Evolutionary conservation across 345 rosid genomes (phyloP), one percentile per base, ranked within the genome.

Genomic region (Camelina laxa): DNA sequence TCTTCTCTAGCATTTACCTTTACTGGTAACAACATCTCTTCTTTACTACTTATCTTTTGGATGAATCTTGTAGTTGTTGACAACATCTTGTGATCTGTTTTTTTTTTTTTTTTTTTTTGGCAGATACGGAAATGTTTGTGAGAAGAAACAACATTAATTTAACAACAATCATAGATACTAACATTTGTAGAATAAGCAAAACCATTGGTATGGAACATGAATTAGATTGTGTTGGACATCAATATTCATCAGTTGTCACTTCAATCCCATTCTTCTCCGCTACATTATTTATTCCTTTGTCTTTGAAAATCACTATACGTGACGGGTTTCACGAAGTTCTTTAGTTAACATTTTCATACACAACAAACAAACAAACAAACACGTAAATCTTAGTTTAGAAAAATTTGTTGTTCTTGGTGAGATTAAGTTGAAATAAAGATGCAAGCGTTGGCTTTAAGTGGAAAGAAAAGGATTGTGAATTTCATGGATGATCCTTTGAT

Each of bases 281-380:
- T 62, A 82, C 86, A 59, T 84, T 84, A 70, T 87, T 84, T 76
- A 88, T 90, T 88, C 87, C 91, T 75, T 85, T 93, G 85, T 85
- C 94, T 77, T 72, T 85, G 81, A 89, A 87, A 85, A 89, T 95
- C 67, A 88, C 91, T 73, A 90, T 88, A 82, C 88, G 91, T 72
- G 93, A 92, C 76, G 92, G 90, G 27, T 92, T 77, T 71, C 98
- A 83, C 54, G 94, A 92, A 70, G 82, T 84, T 86, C 82, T 88
- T 82, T 87, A 78, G 48, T 81, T 27, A 60, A 39, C 36, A 30
- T 63, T 71, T 21, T 36, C 72, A 62, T 74, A 57, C 60, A 49
- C 78, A 65, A 24, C 27, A 24, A 24, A 24, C 27, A 27, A 24
- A 24, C 30, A 24, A 27, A 27, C 30, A 53, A 45, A 45, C 75